These are phyloP conservation scores for Diplodia intermedia DNA, from an alignment of 2,329 filamentous ascomycete species.

Conservation along the genomic window DNA sequence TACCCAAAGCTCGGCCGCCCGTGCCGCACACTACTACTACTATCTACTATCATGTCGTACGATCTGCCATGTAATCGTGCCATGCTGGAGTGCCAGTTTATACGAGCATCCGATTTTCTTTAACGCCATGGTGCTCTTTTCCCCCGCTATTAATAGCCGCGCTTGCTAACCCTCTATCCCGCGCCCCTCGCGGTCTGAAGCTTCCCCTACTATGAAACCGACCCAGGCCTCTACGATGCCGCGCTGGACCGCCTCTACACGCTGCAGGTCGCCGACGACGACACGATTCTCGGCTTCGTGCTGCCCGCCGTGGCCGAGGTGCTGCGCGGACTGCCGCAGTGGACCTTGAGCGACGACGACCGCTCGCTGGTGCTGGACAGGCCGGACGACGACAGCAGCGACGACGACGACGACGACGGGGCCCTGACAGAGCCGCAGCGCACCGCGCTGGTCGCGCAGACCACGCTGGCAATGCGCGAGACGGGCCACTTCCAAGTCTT, in stretches of 20 bases:
- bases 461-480: slow-evolving; percentile 72
- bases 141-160: slow-evolving; percentile 15
- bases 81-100: background rate
- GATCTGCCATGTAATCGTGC: background rate
- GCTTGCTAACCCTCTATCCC: background rate
- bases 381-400: background rate
- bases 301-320: slow-evolving; percentile 66
- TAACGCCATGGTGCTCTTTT: background rate
- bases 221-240: slow-evolving; percentile 63
- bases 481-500: slow-evolving; percentile 76
- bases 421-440: slow-evolving; percentile 65
- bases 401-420: slow-evolving; percentile 57
- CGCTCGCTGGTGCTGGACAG: slow-evolving; percentile 62
- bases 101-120: background rate
- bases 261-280: slow-evolving; percentile 70
- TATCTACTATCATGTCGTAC: background rate
- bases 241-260: slow-evolving; percentile 64
- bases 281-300: slow-evolving; percentile 66
- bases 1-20: slow-evolving; percentile 15
- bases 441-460: slow-evolving; percentile 62
- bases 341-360: slow-evolving; percentile 65
- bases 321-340: slow-evolving; percentile 62
- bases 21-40: background rate
- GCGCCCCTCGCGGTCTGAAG: slow-evolving; percentile 51
- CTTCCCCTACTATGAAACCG: slow-evolving; percentile 75